phyloP scores from a whole-genome alignment of 1,139 yeast species.

The Wickerhamomyces sp. region DNA sequence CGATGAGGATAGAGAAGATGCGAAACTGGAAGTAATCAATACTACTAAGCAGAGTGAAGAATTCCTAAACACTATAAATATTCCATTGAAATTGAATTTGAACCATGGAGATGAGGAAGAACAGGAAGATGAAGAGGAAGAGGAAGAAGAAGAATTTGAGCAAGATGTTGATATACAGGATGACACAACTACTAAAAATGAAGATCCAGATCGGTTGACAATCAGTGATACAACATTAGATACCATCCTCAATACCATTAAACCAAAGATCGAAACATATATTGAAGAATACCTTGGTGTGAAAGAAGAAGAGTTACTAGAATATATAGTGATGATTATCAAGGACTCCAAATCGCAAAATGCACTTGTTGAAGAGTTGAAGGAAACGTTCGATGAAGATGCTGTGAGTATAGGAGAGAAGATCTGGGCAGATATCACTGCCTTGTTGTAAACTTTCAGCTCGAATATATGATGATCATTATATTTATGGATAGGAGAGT shows the following conservation, averaged over 20 bases:
- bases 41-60: conserved; percentile 16
- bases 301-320: conserved; percentile 43
- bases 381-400: conserved; percentile 57
- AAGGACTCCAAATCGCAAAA: conserved; percentile 29
- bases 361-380: conserved; percentile 38
- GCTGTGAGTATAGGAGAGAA: conserved; percentile 40
- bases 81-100: conserved; percentile 13
- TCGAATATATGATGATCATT: too few species aligned
- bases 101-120: conserved; percentile 2
- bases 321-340: conserved; percentile 38
- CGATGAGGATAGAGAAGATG: conserved; percentile 21
- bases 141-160: background rate
- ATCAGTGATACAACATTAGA: conserved; percentile 16
- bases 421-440: conserved; percentile 20
- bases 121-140: conserved; percentile 1
- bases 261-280: conserved; percentile 34
- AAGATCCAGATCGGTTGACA: conserved; percentile 2
- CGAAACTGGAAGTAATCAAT: conserved; percentile 23
- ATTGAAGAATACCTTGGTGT: conserved; percentile 51
- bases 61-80: conserved; percentile 22
- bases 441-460: background rate
- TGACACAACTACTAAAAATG: background rate
- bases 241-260: conserved; percentile 20
- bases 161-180: background rate
- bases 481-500: too few species aligned